Percentiles rank a stretch among this genome's conserved stretches.
These are phyloP conservation scores for Onygena corvina DNA, from an alignment of 2,329 filamentous ascomycete species.

Conservation along the genomic window DNA sequence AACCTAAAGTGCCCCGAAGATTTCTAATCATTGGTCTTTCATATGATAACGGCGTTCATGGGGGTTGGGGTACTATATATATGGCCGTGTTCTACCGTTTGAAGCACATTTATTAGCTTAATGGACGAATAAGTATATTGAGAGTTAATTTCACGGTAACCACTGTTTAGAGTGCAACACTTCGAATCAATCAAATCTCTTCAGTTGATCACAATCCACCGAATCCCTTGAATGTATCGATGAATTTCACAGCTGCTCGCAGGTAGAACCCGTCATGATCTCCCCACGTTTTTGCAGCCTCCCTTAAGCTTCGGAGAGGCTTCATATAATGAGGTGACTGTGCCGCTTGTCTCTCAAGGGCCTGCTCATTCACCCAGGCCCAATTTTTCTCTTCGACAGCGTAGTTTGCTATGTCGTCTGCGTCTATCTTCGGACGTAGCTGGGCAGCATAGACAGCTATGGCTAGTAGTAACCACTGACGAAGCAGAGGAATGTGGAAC, in stretches of 20 bases:
- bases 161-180: too few species aligned
- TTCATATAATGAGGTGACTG: constrained; percentile 80
- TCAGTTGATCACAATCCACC: constrained; percentile 13
- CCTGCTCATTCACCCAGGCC: constrained; percentile 62
- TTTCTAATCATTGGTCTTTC: neutral
- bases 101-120: neutral
- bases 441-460: constrained; percentile 66
- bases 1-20: neutral
- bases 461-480: constrained; percentile 82
- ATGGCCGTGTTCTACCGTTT: too few species aligned
- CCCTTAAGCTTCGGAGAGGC: constrained; percentile 62
- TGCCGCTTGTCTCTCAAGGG: constrained; percentile 53
- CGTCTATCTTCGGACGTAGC: constrained; percentile 57
- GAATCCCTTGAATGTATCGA: constrained; percentile 32
- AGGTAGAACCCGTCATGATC: constrained; percentile 37
- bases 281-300: constrained; percentile 44
- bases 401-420: constrained; percentile 46
- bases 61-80: neutral
- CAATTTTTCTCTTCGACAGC: constrained; percentile 58
- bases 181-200: neutral
- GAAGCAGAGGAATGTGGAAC: constrained; percentile 60
- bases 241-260: constrained; percentile 41
- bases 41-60: neutral
- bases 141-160: too few species aligned
- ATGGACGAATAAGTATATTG: too few species aligned